phyloP scores from a whole-genome alignment of 768 basidiomycete species.

The Macrocybe gigantea region DNA sequence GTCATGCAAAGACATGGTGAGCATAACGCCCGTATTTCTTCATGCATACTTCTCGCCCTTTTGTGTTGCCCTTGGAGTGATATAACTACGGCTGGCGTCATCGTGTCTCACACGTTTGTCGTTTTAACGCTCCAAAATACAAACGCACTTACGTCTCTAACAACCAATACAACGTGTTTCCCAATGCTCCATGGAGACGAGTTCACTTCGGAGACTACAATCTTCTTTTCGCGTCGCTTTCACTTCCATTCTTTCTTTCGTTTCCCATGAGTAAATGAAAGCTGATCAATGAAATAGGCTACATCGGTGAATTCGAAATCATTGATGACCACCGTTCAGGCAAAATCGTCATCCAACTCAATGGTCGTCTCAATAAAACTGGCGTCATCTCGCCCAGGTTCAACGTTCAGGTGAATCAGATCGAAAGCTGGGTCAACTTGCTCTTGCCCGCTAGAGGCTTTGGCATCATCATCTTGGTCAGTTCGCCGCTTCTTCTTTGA shows the following conservation, averaged over 20 bases:
- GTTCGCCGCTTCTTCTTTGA: slow-evolving; percentile 19
- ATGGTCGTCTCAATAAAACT: slow-evolving; percentile 98
- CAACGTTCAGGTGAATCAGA: slow-evolving; percentile 90
- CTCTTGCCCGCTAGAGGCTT: slow-evolving; percentile 94
- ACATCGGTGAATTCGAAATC: slow-evolving; percentile 98
- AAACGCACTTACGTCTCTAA: slow-evolving; percentile 34
- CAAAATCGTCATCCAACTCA: slow-evolving; percentile 97
- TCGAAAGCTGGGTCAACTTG: slow-evolving; percentile 96
- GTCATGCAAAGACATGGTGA: slow-evolving; percentile 99
- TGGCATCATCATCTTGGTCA: slow-evolving; percentile 89
- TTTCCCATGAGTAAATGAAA: slow-evolving; percentile 9
- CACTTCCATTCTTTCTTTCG: slow-evolving; percentile 5
- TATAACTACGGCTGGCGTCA: slow-evolving; percentile 83
- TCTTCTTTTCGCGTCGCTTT: slow-evolving; percentile 1
- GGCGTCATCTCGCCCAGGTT: slow-evolving; percentile 99
- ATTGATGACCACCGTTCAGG: slow-evolving; percentile 98
- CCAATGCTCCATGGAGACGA: slow-evolving; percentile 26
- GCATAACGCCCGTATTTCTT: slow-evolving; percentile 18
- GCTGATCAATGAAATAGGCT: slow-evolving; percentile 37
- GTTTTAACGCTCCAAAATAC: slow-evolving; percentile 86
- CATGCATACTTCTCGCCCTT: not conserved
- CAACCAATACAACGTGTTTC: slow-evolving; percentile 58
- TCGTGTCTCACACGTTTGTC: slow-evolving; percentile 51
- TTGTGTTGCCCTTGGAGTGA: slow-evolving; percentile 43
- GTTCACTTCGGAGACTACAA: slow-evolving; percentile 59